Evolutionary conservation across 1,284 basidiomycete genomes (phyloP).

Genomic region (Rhodotorula sp.): DNA sequence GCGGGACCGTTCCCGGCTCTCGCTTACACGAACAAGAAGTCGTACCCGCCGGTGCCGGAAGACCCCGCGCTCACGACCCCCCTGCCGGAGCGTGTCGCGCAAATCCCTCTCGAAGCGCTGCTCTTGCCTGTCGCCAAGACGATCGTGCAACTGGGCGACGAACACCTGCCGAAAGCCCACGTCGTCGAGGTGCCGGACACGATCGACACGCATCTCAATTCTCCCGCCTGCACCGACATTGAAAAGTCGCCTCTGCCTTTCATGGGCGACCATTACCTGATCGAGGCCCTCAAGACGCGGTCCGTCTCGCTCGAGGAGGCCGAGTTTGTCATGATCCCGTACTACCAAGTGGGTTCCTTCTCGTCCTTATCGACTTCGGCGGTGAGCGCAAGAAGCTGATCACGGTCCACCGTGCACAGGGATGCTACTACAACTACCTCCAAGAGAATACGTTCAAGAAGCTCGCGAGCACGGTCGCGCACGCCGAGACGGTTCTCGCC

Average conservation of each 20-base stretch:
- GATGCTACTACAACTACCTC: conserved; percentile 51
- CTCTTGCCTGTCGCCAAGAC: conserved; percentile 41
- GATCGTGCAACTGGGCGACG: conserved; percentile 31
- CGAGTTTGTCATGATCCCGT: conserved; percentile 52
- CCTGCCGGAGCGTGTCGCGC: conserved; percentile 28
- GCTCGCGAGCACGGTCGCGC: conserved; percentile 44
- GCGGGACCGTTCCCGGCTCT: conserved; percentile 29
- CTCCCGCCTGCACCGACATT: conserved; percentile 38
- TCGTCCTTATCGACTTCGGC: neutral
- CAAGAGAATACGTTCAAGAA: conserved; percentile 46
- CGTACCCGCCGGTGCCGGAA: conserved; percentile 15
- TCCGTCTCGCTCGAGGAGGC: conserved; percentile 51
- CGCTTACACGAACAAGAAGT: conserved; percentile 28
- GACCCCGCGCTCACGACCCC: conserved; percentile 5
- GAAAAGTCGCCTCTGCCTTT: conserved; percentile 39
- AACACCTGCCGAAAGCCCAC: conserved; percentile 34
- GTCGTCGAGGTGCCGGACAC: conserved; percentile 38
- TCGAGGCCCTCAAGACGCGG: conserved; percentile 35
- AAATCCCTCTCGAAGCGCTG: conserved; percentile 40
- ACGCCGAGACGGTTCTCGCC: conserved; percentile 40
- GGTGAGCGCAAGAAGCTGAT: neutral
- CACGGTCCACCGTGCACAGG: conserved; percentile 22
- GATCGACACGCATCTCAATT: conserved; percentile 41
- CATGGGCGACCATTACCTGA: conserved; percentile 42
- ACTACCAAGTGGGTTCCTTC: conserved; percentile 46